These are phyloP conservation scores for Clathrospora elynae DNA, from an alignment of 2,329 filamentous ascomycete species.

Conservation along the genomic window DNA sequence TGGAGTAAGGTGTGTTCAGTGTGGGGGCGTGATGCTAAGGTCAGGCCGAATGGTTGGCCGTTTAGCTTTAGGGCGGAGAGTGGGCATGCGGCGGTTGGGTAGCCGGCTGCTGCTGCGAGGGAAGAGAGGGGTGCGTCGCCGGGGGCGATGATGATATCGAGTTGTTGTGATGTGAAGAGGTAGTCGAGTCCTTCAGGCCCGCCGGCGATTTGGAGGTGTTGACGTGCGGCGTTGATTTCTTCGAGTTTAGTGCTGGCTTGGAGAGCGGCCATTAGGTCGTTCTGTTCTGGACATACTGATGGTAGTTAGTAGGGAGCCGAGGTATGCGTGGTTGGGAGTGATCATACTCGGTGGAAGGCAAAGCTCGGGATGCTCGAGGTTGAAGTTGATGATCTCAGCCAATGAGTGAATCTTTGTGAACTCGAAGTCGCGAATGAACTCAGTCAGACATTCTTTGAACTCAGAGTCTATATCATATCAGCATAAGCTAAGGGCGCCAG, in stretches of 20 bases:
- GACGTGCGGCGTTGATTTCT: constrained; percentile 32
- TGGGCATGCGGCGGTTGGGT: constrained; percentile 44
- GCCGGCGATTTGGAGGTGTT: constrained; percentile 36
- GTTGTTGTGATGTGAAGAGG: constrained; percentile 35
- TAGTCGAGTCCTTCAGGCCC: constrained; percentile 42
- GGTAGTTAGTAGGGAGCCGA: constrained; percentile 3
- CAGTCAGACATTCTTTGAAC: constrained; percentile 41
- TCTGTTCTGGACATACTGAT: constrained; percentile 41
- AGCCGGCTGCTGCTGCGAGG: constrained; percentile 44
- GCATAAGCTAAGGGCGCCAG: not conserved
- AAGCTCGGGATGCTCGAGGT: constrained; percentile 45
- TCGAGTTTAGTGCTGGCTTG: constrained; percentile 31
- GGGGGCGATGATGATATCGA: constrained; percentile 43
- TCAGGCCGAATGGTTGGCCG: constrained; percentile 45
- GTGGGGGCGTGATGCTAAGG: constrained; percentile 39
- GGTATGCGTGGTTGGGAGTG: not conserved
- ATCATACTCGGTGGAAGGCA: constrained; percentile 38
- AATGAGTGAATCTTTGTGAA: constrained; percentile 45
- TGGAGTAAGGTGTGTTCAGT: constrained; percentile 42
- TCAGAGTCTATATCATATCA: constrained; percentile 36
- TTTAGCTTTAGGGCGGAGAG: constrained; percentile 44
- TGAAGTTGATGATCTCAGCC: constrained; percentile 48
- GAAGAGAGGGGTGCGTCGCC: constrained; percentile 45
- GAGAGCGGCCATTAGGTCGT: constrained; percentile 44
- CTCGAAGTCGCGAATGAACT: constrained; percentile 45